Evolutionary conservation across 1,284 basidiomycete species (phyloP), one percentile per base, ranked within the genome.

Genomic region (Heimioporus retisporus): DNA sequence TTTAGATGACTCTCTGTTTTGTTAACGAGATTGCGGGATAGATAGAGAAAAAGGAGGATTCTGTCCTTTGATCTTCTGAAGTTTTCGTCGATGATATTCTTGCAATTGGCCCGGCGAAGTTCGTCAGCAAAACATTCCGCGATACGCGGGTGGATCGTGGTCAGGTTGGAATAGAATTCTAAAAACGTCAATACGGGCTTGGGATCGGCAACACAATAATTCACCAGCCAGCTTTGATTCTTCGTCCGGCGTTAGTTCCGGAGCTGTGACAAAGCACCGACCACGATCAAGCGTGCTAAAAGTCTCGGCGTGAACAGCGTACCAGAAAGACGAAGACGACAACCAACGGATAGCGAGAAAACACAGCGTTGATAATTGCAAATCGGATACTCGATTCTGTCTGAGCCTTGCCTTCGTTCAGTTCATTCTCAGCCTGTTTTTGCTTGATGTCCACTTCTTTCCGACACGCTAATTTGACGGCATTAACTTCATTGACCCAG

Each of bases 341-440:
- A 48, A 75, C 79, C 19, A 54, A 81, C 80, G 74, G 72, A 64
- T 73, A 81, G 25, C 61, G n/a, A 35, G 64, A 61, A 51, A 76
- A 68, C 11, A 80, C 63, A 19, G 66, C 69, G 50, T 77, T 72
- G 56, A 74, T 63, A 11, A 81, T 62, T 15, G 72, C 73, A 5
- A 72, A 72, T 25, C 73, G 77, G 28, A 78, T 68, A n/a, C 61
- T 67, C 16, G 67, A 70, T 57, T 75, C 75, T 3, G 64, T 68
- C 18, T 65, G 68, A 14, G 60, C 60, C 43, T 31, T 65, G 11
- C 60, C 10, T 21, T n/a, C 55, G 2, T 21, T 61, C 23, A 75
- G 28, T 57, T 65, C 69, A n/a, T 65, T 63, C 7, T 66, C 25
- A 1, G 66, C 68, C 40, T 66, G 69, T 68, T 64, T 74, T 51